A percentile compares a stretch with the other conserved stretches of the same genome.
phyloP scores from a whole-genome alignment of 202 grass and related monocot species.

The Bolboschoenoplectus hybrid region DNA sequence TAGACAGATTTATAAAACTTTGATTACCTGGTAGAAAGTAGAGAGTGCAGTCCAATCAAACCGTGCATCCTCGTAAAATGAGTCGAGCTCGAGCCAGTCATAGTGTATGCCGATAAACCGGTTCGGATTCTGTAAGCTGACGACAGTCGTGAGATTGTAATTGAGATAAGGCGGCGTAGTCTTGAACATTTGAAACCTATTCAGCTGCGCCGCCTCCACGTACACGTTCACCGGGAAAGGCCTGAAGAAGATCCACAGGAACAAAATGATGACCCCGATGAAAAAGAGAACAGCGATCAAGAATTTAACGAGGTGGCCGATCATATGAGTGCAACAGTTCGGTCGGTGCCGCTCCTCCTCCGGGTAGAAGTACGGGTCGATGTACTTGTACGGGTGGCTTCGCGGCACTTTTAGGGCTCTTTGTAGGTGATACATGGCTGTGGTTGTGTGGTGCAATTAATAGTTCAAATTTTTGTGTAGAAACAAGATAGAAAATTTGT shows the following conservation, averaged over 20 bases:
- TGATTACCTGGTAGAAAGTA: slow-evolving; percentile 55
- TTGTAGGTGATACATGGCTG: slow-evolving; percentile 41
- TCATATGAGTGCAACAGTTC: slow-evolving; percentile 40
- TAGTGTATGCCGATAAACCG: slow-evolving; percentile 35
- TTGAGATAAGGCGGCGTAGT: slow-evolving; percentile 31
- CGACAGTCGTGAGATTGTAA: slow-evolving; percentile 29
- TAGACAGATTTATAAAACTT: not conserved
- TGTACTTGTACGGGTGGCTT: slow-evolving; percentile 42
- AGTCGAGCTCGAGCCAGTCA: slow-evolving; percentile 42
- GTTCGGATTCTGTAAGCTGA: slow-evolving; percentile 43
- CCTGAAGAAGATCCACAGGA: slow-evolving; percentile 67
- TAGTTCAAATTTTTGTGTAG: not conserved
- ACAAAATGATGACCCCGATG: slow-evolving; percentile 44
- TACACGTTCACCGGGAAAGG: slow-evolving; percentile 60
- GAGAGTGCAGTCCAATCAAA: slow-evolving; percentile 50
- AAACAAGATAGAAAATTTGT: not conserved
- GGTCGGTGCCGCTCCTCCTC: slow-evolving; percentile 22
- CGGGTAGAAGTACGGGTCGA: slow-evolving; percentile 32
- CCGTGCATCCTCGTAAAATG: slow-evolving; percentile 35
- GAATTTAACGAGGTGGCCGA: slow-evolving; percentile 63
- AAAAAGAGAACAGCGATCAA: slow-evolving; percentile 49
- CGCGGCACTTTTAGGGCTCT: slow-evolving; percentile 35
- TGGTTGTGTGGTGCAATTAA: not conserved
- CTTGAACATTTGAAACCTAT: slow-evolving; percentile 39
- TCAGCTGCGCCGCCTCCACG: slow-evolving; percentile 56